These are phyloP conservation scores for Salvia sclarea DNA, from an alignment of 305 asterid genomes.

Conservation along the genomic window DNA sequence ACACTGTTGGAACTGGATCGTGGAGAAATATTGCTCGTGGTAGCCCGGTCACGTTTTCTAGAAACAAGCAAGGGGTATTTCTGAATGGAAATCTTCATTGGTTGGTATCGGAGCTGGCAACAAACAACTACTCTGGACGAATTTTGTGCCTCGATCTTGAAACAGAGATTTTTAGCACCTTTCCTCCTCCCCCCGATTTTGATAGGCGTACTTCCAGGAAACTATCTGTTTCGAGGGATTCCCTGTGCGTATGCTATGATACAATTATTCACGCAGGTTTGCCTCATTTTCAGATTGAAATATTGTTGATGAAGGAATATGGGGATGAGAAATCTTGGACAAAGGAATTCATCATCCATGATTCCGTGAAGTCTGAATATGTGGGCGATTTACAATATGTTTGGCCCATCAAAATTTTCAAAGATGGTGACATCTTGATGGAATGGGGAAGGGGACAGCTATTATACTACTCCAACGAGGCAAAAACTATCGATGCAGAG, in stretches of 20 bases:
- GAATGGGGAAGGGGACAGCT: not conserved
- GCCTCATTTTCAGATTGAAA: too few relatives aligned
- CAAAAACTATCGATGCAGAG: not conserved
- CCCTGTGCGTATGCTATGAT: too few relatives aligned
- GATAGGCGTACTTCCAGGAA: too few relatives aligned
- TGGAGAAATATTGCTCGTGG: not conserved
- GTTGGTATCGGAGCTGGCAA: not conserved
- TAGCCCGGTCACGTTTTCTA: not conserved
- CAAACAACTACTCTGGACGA: too few relatives aligned
- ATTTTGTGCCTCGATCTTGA: conserved; percentile 1
- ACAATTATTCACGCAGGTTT: too few relatives aligned
- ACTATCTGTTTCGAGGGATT: not conserved
- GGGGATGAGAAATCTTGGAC: not conserved
- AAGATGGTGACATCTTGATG: not conserved
- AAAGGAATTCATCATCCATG: not conserved
- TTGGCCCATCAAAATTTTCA: not conserved
- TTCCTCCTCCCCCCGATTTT: not conserved
- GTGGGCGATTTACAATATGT: not conserved
- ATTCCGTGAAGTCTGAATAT: too few relatives aligned
- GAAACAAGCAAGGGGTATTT: not conserved
- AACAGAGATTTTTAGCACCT: not conserved
- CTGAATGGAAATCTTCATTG: not conserved
- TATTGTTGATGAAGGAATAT: not conserved
- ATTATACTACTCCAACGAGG: not conserved
- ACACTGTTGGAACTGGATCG: not conserved